Evolutionary conservation across 495 filamentous ascomycete genomes (phyloP), one percentile per base, ranked within the genome.

Genomic region (Beverwykella pulmonaria): DNA sequence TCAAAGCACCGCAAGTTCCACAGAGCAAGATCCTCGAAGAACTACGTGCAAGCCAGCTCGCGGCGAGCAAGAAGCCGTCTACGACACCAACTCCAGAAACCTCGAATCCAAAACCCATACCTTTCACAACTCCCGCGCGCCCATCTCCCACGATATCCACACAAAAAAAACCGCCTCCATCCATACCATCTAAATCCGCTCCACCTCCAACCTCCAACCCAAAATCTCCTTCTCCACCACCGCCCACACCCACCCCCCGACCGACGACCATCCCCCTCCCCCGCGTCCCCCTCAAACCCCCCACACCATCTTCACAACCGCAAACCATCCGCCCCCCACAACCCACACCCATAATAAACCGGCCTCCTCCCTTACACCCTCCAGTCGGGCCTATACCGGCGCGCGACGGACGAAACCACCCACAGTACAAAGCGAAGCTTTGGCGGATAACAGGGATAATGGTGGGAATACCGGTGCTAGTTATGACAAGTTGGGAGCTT

Each of bases 401-500:
- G 9, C 8, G 39, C 39, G 9, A 44, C 39, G 39, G 39, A 2
- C 39, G 39, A 12, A 44, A 44, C 39, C 39, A 44, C 15, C 39
- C 39, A 9, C 39, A 68, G 36, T 73, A 73, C 68, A 63, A 65
- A 34, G 20, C 53, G 39, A 60, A 68, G 9, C 59, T 63, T 44
- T 46, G 67, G 6, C 53, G 68, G 2, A 29, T 67, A 4, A 68
- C 63, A 23, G 63, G 59, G 19, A 65, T 70, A n/a, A 65, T 71
- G 20, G 63, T 70, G 20, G 71, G 61, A 32, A 34, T 70, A 59
- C 71, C 71, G 22, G 54, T 73, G 30, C 44, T 61, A 10, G 20
- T 68, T 1, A 68, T 73, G 22, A 60, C 55, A 53, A 52, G 71
- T 17, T 67, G 44, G 19, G 71, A 70, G 57, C 41, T 73, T 14